Base-by-base conservation (phyloP, 2,329 filamentous ascomycete species). In the Curvularia lunata region DNA sequence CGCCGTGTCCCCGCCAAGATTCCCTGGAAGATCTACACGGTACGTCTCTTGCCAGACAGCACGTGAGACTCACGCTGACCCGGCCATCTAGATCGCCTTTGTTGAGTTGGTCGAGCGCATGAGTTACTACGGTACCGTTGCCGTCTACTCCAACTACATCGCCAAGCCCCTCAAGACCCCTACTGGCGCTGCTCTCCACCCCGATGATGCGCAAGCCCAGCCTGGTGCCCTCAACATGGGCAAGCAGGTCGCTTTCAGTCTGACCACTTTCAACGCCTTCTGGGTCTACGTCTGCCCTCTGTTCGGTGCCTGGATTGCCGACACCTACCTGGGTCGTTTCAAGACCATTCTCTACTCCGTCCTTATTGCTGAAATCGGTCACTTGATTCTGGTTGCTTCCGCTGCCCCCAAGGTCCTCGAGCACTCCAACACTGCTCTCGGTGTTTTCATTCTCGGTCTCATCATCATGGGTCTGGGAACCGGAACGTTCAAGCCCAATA, bases 401-500 rank as follows among this genome's bases (percentile, higher is more conserved):
- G 83, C 85, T 1, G 77, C 85, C 1, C 85, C 85, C 0, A 58
- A 63, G 2, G 76, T 85, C 27, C 74, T 88, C 25, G 74, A 81
- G 13, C 73, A 81, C 53, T 62, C 73, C 2, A 80, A 83, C 40
- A 79, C 79, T 27, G 81, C 83, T 38, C 71, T 87, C n/a, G 81
- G 79, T 48, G 83, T 82, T n/a, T 83, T 87, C 67, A 77, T 85
- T 47, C 75, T 81, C 13, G 78, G 85, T 9, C 80, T 87, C 61
- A 79, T 90, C 64, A 72, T 89, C 61, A 87, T 89, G 59, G 88
- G 87, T 58, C 72, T 89, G 12, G 88, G 87, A 51, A 89, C 87
- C 1, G 88, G 88, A 65, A 86, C 86, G 58, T 89, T 91, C 79
- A 90, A 90, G 78, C 84, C 85, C 64, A 90, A 89, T 74, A 82